Percentiles rank a stretch among this genome's conserved stretches.
phyloP scores from a whole-genome alignment of 176 grass and related monocot species.

The Aegilops umbellulata region DNA sequence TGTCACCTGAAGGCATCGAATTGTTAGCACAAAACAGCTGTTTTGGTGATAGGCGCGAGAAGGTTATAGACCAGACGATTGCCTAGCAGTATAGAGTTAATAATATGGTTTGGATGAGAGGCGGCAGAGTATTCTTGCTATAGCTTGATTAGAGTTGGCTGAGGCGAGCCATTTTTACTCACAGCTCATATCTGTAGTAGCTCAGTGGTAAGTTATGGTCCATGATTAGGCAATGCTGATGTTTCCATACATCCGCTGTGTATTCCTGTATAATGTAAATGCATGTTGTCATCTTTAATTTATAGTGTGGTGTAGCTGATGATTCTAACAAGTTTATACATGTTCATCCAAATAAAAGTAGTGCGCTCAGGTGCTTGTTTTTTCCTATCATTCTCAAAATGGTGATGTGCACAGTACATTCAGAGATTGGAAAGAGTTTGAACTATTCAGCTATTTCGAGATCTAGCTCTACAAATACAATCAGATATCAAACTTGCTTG shows the following conservation, averaged over 20 bases:
- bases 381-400: background rate
- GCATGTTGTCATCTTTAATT: conserved; percentile 31
- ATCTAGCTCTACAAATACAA: background rate
- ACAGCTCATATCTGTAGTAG: background rate
- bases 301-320: background rate
- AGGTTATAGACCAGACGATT: conserved; percentile 15
- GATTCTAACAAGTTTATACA: background rate
- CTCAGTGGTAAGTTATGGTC: background rate
- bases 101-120: background rate
- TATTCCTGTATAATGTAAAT: conserved; percentile 19
- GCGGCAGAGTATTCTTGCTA: background rate
- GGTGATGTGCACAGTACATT: background rate
- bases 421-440: background rate
- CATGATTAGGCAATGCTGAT: conserved; percentile 1
- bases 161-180: background rate
- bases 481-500: background rate
- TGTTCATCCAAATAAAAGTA: background rate
- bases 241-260: background rate
- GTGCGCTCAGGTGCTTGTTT: background rate
- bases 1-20: conserved; percentile 46
- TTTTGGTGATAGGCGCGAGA: conserved; percentile 41
- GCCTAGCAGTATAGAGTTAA: conserved; percentile 9
- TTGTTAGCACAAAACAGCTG: conserved; percentile 54
- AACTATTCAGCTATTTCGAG: background rate
- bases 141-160: conserved; percentile 15